A percentile compares a stretch with the other conserved stretches of the same genome.
phyloP scores from a whole-genome alignment of 768 basidiomycete species.

The Boletus vermiculosoides region DNA sequence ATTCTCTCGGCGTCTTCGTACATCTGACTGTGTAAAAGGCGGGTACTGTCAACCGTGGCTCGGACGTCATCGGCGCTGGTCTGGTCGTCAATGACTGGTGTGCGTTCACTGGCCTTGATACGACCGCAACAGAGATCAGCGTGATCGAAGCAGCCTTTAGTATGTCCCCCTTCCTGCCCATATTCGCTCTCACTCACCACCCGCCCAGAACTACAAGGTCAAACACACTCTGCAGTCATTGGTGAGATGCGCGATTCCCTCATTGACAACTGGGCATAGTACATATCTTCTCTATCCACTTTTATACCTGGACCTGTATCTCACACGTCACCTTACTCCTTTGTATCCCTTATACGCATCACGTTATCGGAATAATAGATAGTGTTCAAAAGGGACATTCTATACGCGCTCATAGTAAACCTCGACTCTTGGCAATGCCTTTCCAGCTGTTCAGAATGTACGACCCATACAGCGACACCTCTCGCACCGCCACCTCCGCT shows the following conservation, averaged over 20 bases:
- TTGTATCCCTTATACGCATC: constrained; percentile 20
- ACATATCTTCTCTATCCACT: constrained; percentile 26
- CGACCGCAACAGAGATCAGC: constrained; percentile 98
- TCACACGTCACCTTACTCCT: background rate
- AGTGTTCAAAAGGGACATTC: constrained; percentile 6
- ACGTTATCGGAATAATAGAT: constrained; percentile 15
- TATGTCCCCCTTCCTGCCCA: constrained; percentile 42
- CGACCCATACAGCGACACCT: constrained; percentile 52
- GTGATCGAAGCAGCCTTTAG: constrained; percentile 98
- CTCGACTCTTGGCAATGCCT: constrained; percentile 68
- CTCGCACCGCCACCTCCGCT: constrained; percentile 47
- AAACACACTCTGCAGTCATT: constrained; percentile 77
- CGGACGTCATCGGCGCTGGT: constrained; percentile 96
- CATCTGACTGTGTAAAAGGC: constrained; percentile 50
- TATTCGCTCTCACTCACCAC: constrained; percentile 8
- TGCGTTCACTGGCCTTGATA: constrained; percentile 98
- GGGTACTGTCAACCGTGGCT: constrained; percentile 97
- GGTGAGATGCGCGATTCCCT: constrained; percentile 90
- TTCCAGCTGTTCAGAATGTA: constrained; percentile 71
- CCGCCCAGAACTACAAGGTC: constrained; percentile 75
- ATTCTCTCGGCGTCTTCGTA: background rate
- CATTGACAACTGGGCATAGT: constrained; percentile 85
- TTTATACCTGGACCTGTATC: constrained; percentile 8
- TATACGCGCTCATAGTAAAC: constrained; percentile 37
- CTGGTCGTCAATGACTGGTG: constrained; percentile 99